Percentiles rank a stretch among this genome's conserved stretches.
phyloP scores from a whole-genome alignment of 495 filamentous ascomycete species.

The Annulohypoxylon stygium region DNA sequence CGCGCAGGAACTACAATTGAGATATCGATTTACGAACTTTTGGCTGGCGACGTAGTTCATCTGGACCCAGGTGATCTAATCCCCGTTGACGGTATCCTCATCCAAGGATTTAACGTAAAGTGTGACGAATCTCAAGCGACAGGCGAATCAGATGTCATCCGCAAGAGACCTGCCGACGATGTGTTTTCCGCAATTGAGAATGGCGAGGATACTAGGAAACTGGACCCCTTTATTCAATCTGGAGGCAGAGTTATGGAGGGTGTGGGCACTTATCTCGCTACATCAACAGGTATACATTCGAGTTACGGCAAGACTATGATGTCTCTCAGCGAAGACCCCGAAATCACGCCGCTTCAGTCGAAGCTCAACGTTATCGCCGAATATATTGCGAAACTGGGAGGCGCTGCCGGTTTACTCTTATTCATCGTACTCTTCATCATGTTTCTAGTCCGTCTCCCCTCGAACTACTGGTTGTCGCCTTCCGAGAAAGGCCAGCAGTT shows the following conservation, averaged over 20 bases:
- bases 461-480: conserved; percentile 64
- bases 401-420: conserved; percentile 82
- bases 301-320: conserved; percentile 94
- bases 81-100: conserved; percentile 80
- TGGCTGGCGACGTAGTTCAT: conserved; percentile 79
- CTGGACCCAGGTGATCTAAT: conserved; percentile 81
- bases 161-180: conserved; percentile 78
- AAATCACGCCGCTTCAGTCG: conserved; percentile 93
- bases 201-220: conserved; percentile 78
- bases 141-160: conserved; percentile 85
- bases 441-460: conserved; percentile 77
- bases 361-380: conserved; percentile 93
- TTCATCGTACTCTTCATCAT: conserved; percentile 95
- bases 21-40: conserved; percentile 77
- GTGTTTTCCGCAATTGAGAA: conserved; percentile 85
- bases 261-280: conserved; percentile 87
- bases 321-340: conserved; percentile 88
- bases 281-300: conserved; percentile 87
- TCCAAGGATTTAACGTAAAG: conserved; percentile 79
- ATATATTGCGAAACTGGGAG: conserved; percentile 93
- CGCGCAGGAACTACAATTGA: conserved; percentile 80
- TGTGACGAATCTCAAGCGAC: conserved; percentile 89
- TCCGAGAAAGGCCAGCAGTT: conserved; percentile 88
- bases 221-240: conserved; percentile 95
- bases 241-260: conserved; percentile 94